These are phyloP conservation scores for Coniochaeta sp. DNA, from an alignment of 2,329 filamentous ascomycete genomes.

Conservation along the genomic window DNA sequence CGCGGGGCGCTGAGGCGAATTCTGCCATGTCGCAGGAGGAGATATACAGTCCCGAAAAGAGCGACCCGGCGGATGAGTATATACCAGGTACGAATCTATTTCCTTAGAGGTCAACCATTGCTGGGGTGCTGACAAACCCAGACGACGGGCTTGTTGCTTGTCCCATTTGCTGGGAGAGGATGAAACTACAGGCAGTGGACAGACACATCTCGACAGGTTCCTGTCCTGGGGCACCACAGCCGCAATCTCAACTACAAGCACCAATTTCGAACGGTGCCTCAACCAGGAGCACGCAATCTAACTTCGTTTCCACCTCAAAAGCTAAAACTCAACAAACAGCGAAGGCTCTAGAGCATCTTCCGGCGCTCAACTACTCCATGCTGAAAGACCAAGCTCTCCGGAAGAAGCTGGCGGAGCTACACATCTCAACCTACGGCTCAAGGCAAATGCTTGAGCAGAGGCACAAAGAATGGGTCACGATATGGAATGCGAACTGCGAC, in stretches of 20 bases:
- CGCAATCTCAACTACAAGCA: conserved; percentile 13
- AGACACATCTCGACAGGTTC: conserved; percentile 65
- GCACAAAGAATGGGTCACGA: conserved; percentile 87
- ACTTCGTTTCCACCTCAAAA: neutral
- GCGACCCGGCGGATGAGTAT: conserved; percentile 25
- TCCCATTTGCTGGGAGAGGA: conserved; percentile 70
- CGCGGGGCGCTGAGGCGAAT: conserved; percentile 27
- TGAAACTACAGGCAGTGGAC: conserved; percentile 75
- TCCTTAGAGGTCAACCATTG: neutral
- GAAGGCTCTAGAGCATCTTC: conserved; percentile 54
- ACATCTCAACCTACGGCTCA: conserved; percentile 63
- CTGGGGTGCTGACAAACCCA: conserved; percentile 4
- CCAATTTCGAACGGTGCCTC: neutral
- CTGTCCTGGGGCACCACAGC: conserved; percentile 28
- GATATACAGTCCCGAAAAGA: conserved; percentile 19
- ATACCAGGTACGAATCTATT: conserved; percentile 17
- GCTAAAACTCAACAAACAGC: conserved; percentile 15
- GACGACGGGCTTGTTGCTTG: conserved; percentile 76
- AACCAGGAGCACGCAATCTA: neutral
- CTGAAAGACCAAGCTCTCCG: conserved; percentile 71
- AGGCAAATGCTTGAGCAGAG: conserved; percentile 66
- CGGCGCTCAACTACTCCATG: conserved; percentile 78
- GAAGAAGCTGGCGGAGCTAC: conserved; percentile 75
- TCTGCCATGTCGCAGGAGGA: conserved; percentile 25
- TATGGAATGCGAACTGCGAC: conserved; percentile 98